Percentiles rank a stretch among this genome's conserved stretches.
phyloP scores from a whole-genome alignment of 306 rosid genomes.

The Delonix regia region DNA sequence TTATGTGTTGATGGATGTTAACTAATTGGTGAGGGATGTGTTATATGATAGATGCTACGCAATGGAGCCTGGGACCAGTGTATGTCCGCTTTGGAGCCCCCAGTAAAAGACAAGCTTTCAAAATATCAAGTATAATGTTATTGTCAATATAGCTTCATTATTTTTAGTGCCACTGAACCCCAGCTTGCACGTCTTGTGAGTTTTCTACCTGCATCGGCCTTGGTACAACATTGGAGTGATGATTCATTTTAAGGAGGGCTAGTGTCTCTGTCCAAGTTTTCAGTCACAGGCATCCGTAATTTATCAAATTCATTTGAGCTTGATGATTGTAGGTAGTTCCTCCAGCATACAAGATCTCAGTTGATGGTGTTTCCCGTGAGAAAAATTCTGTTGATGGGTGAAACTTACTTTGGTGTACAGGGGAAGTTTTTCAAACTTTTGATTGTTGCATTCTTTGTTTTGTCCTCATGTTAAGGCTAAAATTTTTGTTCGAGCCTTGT shows the following conservation, averaged over 20 bases:
- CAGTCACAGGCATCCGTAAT: constrained; percentile 37
- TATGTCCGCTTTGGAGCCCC: constrained; percentile 91
- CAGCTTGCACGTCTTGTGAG: constrained; percentile 40
- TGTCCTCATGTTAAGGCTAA: constrained; percentile 53
- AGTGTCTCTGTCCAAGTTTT: constrained; percentile 46
- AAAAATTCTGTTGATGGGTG: constrained; percentile 44
- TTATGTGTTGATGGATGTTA: background rate
- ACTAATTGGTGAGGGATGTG: constrained; percentile 32
- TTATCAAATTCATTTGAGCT: constrained; percentile 53
- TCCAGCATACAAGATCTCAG: constrained; percentile 41
- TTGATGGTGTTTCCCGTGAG: constrained; percentile 44
- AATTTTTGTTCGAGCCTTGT: constrained; percentile 45
- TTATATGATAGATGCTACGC: constrained; percentile 75
- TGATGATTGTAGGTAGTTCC: constrained; percentile 48
- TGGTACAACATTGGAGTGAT: constrained; percentile 38
- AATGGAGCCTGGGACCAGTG: constrained; percentile 99
- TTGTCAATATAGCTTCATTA: background rate
- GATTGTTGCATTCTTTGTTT: constrained; percentile 58
- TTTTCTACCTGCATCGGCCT: constrained; percentile 50
- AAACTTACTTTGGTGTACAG: constrained; percentile 67
- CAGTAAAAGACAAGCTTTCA: constrained; percentile 83
- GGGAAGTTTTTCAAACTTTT: constrained; percentile 57
- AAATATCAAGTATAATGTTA: constrained; percentile 74
- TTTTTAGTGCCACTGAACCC: constrained; percentile 23
- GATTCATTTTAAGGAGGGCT: constrained; percentile 44